Conservation (phyloP, 2,329 filamentous ascomycete species). For the Ascochyta lentis region DNA sequence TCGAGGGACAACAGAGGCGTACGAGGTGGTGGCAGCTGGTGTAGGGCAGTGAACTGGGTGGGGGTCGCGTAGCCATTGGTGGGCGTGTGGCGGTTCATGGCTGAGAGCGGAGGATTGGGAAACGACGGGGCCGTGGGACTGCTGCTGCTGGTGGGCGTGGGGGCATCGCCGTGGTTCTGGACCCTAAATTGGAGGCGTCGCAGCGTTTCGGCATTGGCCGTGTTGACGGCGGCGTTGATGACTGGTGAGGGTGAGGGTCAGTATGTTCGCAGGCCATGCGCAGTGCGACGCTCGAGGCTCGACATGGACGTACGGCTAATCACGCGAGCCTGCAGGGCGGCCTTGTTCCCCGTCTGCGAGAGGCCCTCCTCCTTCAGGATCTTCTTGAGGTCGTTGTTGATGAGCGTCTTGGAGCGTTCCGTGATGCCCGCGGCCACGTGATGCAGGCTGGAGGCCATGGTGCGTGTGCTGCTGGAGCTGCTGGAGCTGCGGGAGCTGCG, state of each 20-base stretch:
- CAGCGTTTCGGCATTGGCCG: constrained; percentile 45
- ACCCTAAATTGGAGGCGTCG: constrained; percentile 51
- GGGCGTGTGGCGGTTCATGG: constrained; percentile 31
- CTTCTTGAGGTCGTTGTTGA: constrained; percentile 73
- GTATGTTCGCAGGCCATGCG: constrained; percentile 6
- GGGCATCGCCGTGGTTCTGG: constrained; percentile 49
- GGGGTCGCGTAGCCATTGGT: constrained; percentile 23
- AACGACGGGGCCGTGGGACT: constrained; percentile 28
- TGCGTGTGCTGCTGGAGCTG: constrained; percentile 11
- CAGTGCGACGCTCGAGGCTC: constrained; percentile 8
- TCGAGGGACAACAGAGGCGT: constrained; percentile 11
- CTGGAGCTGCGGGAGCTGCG: no score
- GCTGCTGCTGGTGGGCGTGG: constrained; percentile 30
- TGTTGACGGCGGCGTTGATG: constrained; percentile 44
- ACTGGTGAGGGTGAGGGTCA: constrained; percentile 44
- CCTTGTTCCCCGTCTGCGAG: constrained; percentile 83
- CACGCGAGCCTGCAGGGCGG: constrained; percentile 78
- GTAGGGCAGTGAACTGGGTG: constrained; percentile 11
- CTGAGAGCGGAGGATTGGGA: constrained; percentile 25
- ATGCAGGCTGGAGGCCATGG: constrained; percentile 51
- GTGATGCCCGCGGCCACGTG: constrained; percentile 48
- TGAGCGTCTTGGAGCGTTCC: constrained; percentile 60
- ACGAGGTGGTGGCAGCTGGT: constrained; percentile 26
- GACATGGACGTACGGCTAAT: constrained; percentile 69
- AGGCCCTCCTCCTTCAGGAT: constrained; percentile 75